These are phyloP conservation scores for Corrigiola litoralis DNA, from an alignment of 179 eudicot species.

Conservation along the genomic window DNA sequence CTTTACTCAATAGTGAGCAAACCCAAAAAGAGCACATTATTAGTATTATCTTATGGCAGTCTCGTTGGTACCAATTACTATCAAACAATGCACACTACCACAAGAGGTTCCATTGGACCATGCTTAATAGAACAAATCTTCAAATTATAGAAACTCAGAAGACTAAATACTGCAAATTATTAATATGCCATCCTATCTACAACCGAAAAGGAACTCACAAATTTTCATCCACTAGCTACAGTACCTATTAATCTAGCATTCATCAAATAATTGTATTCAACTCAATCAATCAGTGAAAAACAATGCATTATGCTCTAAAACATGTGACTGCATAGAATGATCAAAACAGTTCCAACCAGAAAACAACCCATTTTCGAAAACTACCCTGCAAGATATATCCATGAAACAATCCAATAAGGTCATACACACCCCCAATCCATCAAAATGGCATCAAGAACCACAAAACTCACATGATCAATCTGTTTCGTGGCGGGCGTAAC, in stretches of 20 bases:
- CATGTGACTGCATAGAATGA: neutral
- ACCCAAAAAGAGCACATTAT: too few species aligned
- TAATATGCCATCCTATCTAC: neutral
- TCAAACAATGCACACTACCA: neutral
- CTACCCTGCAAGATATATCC: conserved; percentile 1
- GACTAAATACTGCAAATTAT: neutral
- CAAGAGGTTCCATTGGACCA: neutral
- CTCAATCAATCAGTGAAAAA: neutral
- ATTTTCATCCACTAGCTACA: neutral
- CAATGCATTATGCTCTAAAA: neutral
- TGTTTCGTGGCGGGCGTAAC: conserved; percentile 85
- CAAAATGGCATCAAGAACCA: neutral
- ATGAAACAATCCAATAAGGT: neutral
- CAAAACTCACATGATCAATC: conserved; percentile 87
- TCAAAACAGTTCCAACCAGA: neutral
- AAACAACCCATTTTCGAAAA: neutral
- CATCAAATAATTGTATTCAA: neutral
- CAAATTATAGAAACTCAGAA: neutral
- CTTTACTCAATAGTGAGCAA: too few species aligned
- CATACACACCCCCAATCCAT: neutral
- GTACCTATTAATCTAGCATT: neutral
- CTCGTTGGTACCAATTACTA: neutral
- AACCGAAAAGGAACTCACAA: neutral
- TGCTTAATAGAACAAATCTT: neutral
- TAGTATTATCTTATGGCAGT: too few species aligned